Conservation (phyloP, 1,284 basidiomycete species). For the Tylopilus sp. region DNA sequence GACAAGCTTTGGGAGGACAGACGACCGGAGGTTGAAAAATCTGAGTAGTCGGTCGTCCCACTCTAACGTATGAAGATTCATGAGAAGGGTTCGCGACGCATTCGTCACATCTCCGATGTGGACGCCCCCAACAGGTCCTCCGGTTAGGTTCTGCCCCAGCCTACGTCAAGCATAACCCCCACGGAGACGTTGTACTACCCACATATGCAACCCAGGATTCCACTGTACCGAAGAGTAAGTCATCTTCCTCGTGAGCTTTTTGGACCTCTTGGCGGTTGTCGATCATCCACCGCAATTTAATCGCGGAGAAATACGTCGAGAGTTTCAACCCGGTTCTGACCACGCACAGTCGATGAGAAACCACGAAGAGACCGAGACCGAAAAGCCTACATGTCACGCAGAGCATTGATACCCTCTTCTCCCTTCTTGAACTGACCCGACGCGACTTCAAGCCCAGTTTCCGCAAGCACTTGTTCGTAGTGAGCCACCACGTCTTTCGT, state of each 20-base stretch:
- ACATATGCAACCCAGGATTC: slow-evolving; percentile 97
- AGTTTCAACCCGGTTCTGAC: slow-evolving; percentile 85
- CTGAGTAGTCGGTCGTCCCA: slow-evolving; percentile 84
- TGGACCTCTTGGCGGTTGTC: slow-evolving; percentile 81
- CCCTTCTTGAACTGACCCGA: slow-evolving; percentile 67
- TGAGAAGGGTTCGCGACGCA: slow-evolving; percentile 91
- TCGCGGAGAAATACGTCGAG: slow-evolving; percentile 95
- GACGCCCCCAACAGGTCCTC: slow-evolving; percentile 62
- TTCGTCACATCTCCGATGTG: slow-evolving; percentile 97
- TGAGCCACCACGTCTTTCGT: slow-evolving; percentile 82
- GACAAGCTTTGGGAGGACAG: slow-evolving; percentile 83
- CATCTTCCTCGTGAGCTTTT: slow-evolving; percentile 78
- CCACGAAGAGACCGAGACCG: not conserved
- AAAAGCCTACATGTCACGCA: slow-evolving; percentile 62
- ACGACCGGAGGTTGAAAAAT: slow-evolving; percentile 82
- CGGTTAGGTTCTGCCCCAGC: slow-evolving; percentile 71
- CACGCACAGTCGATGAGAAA: not conserved
- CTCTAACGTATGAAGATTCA: slow-evolving; percentile 77
- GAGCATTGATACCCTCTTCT: slow-evolving; percentile 61
- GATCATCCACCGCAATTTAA: slow-evolving; percentile 97
- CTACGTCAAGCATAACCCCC: slow-evolving; percentile 3
- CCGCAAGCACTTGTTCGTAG: slow-evolving; percentile 70
- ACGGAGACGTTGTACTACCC: slow-evolving; percentile 32
- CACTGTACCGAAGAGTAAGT: slow-evolving; percentile 90
- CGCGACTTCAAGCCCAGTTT: slow-evolving; percentile 72